Evolutionary conservation across 176 grass and related monocot species (phyloP), one percentile per base, ranked within the genome.

Genomic region (Bromus sterilis): DNA sequence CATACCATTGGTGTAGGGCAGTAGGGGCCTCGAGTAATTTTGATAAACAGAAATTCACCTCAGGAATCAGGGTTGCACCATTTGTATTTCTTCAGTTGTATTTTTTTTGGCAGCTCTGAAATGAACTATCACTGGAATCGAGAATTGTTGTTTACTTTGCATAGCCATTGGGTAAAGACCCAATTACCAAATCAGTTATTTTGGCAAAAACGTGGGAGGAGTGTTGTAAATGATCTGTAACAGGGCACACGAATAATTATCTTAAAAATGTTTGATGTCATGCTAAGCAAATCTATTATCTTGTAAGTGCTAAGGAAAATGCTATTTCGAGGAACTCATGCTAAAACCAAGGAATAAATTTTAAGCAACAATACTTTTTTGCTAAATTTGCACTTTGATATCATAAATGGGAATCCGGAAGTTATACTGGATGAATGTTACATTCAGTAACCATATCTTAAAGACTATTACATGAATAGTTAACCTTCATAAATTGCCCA

Each of bases 361-460:
- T 49, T 18, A 71, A 77, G 31, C n/a, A 76, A 9, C 23, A 71
- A 49, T 39, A 39, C 13, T 6, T 78, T 35, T 79, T 29, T 49
- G 40, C 55, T 79, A 71, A 80, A 74, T 53, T 69, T 82, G 31
- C 65, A 49, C 32, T 23, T 77, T 18, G 26, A 71, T 32, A 48
- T 77, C 34, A 42, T 8, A 70, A 70, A 23, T 55, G 32, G 30
- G 37, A 69, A 58, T 76, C 58, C 31, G 18, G 56, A 81, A 48
- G 40, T 77, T 87, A 63, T 58, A 35, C 51, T 51, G 46, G 24
- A 28, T 34, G 12, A 29, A 85, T 58, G 40, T 82, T 32, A 13
- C 21, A 28, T 82, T 77, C 55, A 78, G 24, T 70, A 60, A 81
- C 12, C 34, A 20, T 86, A 49, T 15, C 41, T 64, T 33, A 73